These are phyloP conservation scores for Alternaria conjuncta DNA, from an alignment of 2,329 filamentous ascomycete genomes.

Conservation along the genomic window DNA sequence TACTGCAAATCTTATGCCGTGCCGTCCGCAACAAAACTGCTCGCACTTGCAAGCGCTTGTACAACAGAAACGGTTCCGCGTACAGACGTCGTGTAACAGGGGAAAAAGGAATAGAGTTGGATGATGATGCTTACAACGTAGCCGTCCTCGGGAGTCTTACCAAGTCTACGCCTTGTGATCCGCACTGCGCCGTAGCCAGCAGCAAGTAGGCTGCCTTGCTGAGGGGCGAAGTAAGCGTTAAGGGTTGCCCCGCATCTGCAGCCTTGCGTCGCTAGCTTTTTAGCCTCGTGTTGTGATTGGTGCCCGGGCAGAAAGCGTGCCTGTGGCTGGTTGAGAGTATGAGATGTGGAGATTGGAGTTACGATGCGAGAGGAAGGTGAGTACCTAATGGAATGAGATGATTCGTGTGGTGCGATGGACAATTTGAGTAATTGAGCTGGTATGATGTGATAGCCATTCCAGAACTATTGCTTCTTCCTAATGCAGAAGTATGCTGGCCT, in stretches of 20 bases:
- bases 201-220: not conserved
- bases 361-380: not conserved
- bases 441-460: not conserved
- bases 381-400: not conserved
- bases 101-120: not conserved
- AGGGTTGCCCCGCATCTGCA: slow-evolving; percentile 1
- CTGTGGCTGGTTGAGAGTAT: not conserved
- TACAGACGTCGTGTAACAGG: not conserved
- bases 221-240: not conserved
- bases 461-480: not conserved
- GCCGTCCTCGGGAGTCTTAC: not conserved
- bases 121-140: slow-evolving; percentile 1
- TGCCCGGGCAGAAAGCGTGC: not conserved
- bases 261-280: not conserved
- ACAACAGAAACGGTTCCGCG: not conserved
- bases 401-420: not conserved
- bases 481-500: not conserved
- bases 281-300: not conserved
- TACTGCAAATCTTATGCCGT: not conserved
- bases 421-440: not conserved
- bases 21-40: not conserved
- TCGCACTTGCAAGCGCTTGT: not conserved
- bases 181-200: not conserved
- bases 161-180: not conserved
- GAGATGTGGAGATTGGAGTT: not conserved